phyloP scores from a whole-genome alignment of 495 filamentous ascomycete genomes.

The Acidiella bohemica region DNA sequence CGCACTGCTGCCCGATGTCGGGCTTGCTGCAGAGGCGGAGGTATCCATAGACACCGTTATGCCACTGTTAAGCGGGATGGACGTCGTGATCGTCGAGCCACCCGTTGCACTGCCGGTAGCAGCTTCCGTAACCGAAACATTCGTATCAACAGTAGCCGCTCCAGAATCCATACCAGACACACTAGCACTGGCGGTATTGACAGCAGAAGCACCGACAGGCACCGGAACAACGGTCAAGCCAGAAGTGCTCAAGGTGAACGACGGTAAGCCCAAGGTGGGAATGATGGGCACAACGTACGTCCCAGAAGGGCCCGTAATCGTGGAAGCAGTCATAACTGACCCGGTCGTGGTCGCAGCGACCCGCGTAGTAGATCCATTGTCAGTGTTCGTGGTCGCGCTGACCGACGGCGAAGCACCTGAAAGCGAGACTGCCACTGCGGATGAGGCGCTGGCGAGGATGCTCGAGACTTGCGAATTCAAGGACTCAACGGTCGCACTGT shows the following conservation, averaged over 20 bases:
- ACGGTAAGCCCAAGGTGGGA: neutral
- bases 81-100: slow-evolving; percentile 6
- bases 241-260: slow-evolving; percentile 8
- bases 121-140: neutral
- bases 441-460: slow-evolving; percentile 11
- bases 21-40: no score
- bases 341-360: neutral
- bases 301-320: slow-evolving; percentile 4
- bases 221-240: slow-evolving; percentile 1
- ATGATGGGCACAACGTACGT: slow-evolving; percentile 5
- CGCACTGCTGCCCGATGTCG: no score
- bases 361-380: neutral
- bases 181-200: no score
- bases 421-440: slow-evolving; percentile 10
- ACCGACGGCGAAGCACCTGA: slow-evolving; percentile 3
- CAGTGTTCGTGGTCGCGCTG: slow-evolving; percentile 2
- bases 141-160: neutral
- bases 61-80: slow-evolving; percentile 1
- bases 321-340: neutral
- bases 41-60: no score
- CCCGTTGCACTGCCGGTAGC: neutral
- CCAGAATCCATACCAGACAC: no score
- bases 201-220: slow-evolving; percentile 1
- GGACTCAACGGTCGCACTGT: slow-evolving; percentile 9
- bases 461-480: slow-evolving; percentile 15